A percentile compares a stretch with the other conserved stretches of the same genome.
Conservation (phyloP, 495 filamentous ascomycete species). For the Daldinia concentrica region DNA sequence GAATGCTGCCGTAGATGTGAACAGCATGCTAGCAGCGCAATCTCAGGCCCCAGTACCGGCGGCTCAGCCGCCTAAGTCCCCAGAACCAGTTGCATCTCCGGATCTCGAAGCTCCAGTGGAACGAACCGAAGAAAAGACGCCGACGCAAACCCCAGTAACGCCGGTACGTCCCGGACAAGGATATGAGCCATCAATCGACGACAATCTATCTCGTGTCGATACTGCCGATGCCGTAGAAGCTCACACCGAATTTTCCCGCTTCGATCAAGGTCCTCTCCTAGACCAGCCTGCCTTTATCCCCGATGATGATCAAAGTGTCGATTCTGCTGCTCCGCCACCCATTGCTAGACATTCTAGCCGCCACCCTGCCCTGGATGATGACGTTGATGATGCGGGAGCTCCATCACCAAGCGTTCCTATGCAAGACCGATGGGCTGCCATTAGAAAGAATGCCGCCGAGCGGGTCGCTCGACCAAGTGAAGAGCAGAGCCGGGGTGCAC, state of each 20-base stretch:
- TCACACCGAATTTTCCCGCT: slow-evolving; percentile 78
- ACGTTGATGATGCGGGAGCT: slow-evolving; percentile 38
- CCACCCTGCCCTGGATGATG: slow-evolving; percentile 28
- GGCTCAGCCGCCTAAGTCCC: slow-evolving; percentile 40
- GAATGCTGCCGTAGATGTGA: slow-evolving; percentile 55
- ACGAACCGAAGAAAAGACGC: slow-evolving; percentile 47
- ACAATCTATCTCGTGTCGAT: slow-evolving; percentile 67
- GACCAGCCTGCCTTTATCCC: slow-evolving; percentile 90
- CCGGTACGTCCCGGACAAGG: slow-evolving; percentile 42
- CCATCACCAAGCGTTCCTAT: slow-evolving; percentile 50
- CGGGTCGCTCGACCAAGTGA: slow-evolving; percentile 70
- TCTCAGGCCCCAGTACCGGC: slow-evolving; percentile 33
- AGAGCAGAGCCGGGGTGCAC: slow-evolving; percentile 65
- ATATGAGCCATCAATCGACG: slow-evolving; percentile 63
- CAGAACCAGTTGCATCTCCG: slow-evolving; percentile 42
- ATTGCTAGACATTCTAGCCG: slow-evolving; percentile 47
- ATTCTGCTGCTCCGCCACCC: slow-evolving; percentile 57
- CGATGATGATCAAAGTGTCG: slow-evolving; percentile 64
- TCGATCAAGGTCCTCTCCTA: slow-evolving; percentile 87
- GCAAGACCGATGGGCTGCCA: slow-evolving; percentile 91
- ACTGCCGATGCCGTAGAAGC: slow-evolving; percentile 72
- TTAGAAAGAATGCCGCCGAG: slow-evolving; percentile 91
- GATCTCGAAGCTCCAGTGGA: slow-evolving; percentile 44
- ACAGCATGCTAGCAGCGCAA: slow-evolving; percentile 44
- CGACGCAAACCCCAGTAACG: slow-evolving; percentile 42